A percentile compares a stretch with the other conserved stretches of the same genome.
Evolutionary conservation across 305 asterid species (phyloP).

Genomic region (Solanum hybrid): DNA sequence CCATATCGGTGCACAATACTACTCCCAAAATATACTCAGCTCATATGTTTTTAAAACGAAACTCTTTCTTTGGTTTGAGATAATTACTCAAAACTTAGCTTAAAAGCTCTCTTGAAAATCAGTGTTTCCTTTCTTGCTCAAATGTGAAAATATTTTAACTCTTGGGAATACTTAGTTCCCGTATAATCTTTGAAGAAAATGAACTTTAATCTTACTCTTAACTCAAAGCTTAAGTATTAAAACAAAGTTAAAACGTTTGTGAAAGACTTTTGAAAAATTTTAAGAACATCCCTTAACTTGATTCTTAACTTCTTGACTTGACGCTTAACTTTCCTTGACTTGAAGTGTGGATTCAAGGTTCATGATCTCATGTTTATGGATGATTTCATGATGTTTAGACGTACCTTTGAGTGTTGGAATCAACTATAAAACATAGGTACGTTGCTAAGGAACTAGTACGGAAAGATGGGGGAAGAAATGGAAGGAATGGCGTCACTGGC

Average conservation of each 20-base stretch:
- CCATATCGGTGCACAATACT: neutral
- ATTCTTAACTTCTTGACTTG: neutral
- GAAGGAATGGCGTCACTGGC: neutral
- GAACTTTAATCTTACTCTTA: neutral
- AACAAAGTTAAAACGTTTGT: too few relatives aligned
- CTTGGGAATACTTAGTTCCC: neutral
- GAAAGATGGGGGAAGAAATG: neutral
- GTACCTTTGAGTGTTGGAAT: neutral
- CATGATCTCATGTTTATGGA: neutral
- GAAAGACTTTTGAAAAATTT: neutral
- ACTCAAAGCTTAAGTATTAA: neutral
- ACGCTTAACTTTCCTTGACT: neutral
- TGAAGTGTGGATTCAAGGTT: neutral
- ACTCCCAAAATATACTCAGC: neutral
- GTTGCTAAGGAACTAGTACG: neutral
- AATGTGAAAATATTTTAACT: neutral
- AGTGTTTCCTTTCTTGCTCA: neutral
- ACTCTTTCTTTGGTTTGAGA: neutral
- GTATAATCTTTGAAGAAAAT: neutral
- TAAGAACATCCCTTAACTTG: neutral
- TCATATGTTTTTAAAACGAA: too few relatives aligned
- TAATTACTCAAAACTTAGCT: neutral
- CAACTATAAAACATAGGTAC: neutral
- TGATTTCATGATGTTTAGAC: neutral
- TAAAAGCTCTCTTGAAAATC: neutral